These are phyloP conservation scores for Ophidiomyces ophidiicola DNA, from an alignment of 2,329 filamentous ascomycete genomes.

Conservation along the genomic window DNA sequence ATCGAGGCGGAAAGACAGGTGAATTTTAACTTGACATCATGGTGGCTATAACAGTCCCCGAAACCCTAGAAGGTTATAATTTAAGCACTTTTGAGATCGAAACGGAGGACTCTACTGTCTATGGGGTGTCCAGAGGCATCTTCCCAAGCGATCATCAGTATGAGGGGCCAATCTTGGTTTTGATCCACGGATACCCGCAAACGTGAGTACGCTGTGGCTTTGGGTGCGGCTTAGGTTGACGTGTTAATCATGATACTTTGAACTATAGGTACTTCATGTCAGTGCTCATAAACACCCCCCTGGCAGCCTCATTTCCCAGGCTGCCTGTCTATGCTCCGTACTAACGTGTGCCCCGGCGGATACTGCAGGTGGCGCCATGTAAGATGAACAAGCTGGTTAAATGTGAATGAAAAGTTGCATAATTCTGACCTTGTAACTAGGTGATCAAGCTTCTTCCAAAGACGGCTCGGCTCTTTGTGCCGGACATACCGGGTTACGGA, in stretches of 20 bases:
- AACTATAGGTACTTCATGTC: conserved; percentile 3
- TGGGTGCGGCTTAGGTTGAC: neutral
- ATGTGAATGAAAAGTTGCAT: neutral
- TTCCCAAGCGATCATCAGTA: neutral
- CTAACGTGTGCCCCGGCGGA: neutral
- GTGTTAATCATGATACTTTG: neutral
- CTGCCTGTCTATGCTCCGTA: neutral
- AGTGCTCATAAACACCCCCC: neutral
- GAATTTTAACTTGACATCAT: no score
- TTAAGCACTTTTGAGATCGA: conserved; percentile 11
- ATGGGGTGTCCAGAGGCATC: conserved; percentile 10
- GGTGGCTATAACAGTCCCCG: conserved; percentile 11
- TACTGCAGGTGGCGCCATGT: conserved; percentile 14
- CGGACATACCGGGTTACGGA: conserved; percentile 40
- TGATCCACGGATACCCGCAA: conserved; percentile 15
- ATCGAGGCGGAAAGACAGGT: no score
- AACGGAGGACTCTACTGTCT: conserved; percentile 7
- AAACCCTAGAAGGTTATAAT: conserved; percentile 5
- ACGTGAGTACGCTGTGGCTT: conserved; percentile 8
- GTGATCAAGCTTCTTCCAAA: conserved; percentile 29
- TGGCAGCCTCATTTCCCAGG: neutral
- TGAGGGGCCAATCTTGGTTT: conserved; percentile 9
- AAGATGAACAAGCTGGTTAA: conserved; percentile 1
- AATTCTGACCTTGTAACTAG: conserved; percentile 15
- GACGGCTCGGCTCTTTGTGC: conserved; percentile 36